Conservation (phyloP, 805 yeast genomes). For the Lachancea fermentati region DNA sequence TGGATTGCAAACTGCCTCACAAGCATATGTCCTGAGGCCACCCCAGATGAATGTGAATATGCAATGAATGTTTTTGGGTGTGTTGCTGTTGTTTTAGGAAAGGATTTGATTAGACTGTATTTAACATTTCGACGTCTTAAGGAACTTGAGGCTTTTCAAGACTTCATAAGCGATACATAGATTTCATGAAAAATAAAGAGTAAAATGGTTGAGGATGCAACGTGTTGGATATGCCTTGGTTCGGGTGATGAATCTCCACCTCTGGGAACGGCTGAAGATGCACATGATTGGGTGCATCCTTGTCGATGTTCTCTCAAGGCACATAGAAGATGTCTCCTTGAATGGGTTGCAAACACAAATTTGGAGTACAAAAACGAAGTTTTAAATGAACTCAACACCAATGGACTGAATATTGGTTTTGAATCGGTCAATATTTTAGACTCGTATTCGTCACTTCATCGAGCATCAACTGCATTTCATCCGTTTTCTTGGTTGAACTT, state of each 20-base stretch:
- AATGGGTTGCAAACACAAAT: constrained; percentile 8
- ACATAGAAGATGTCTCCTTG: constrained; percentile 38
- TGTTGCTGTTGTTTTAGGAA: not conserved
- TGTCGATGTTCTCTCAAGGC: constrained; percentile 42
- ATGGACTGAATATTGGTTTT: constrained; percentile 1
- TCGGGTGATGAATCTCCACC: constrained; percentile 13
- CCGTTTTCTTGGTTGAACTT: constrained; percentile 3
- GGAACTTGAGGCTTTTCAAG: not conserved
- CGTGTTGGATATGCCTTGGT: constrained; percentile 19
- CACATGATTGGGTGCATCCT: constrained; percentile 37
- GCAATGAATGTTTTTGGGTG: not conserved
- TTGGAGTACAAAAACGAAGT: constrained; percentile 6
- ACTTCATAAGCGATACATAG: not conserved
- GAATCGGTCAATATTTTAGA: constrained; percentile 7
- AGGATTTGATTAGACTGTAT: not conserved
- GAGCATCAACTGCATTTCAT: not conserved
- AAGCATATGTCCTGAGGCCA: constrained; percentile 2
- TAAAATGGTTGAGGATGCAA: not conserved
- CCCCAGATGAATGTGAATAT: constrained; percentile 18
- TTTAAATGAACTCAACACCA: not conserved
- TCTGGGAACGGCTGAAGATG: constrained; percentile 25
- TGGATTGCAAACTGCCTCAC: not conserved
- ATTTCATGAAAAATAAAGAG: not conserved
- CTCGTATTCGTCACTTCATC: constrained; percentile 4
- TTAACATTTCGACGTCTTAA: not conserved